Conservation (phyloP, 2,329 filamentous ascomycete species). For the Sporothrix protearum region DNA sequence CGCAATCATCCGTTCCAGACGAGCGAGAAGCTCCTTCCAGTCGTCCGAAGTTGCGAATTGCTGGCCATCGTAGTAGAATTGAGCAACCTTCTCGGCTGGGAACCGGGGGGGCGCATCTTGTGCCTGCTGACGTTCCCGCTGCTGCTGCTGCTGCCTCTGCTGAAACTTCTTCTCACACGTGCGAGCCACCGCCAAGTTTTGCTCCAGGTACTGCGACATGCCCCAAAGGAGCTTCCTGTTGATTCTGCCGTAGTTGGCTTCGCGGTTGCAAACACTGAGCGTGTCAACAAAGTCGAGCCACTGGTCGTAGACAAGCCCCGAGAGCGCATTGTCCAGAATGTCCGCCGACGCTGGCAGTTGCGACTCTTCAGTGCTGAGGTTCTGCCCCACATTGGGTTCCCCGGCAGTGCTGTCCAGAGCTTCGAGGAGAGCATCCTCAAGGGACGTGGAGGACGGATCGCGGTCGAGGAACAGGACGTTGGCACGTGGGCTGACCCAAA, state of each 20-base stretch:
- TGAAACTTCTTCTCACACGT: constrained; percentile 16
- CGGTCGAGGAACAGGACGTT: constrained; percentile 37
- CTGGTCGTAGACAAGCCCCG: constrained; percentile 32
- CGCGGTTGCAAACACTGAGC: constrained; percentile 24
- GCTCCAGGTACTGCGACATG: constrained; percentile 36
- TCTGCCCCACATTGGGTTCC: background rate
- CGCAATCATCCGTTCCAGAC: constrained; percentile 32
- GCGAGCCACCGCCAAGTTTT: constrained; percentile 34
- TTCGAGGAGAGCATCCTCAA: constrained; percentile 34
- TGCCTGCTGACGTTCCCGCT: background rate
- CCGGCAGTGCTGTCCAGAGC: constrained; percentile 22
- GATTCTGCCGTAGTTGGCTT: background rate
- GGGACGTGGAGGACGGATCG: constrained; percentile 1
- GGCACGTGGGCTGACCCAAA: constrained; percentile 35
- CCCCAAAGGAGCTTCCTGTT: constrained; percentile 33
- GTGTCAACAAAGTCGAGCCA: constrained; percentile 41
- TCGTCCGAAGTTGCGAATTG: constrained; percentile 23
- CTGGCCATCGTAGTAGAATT: background rate
- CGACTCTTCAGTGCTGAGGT: background rate
- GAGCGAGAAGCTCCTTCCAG: constrained; percentile 36
- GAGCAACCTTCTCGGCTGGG: background rate
- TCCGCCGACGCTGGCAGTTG: background rate
- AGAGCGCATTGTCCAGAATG: constrained; percentile 27
- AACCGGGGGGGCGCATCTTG: background rate
- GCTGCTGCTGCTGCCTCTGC: constrained; percentile 4